Conservation (phyloP, 768 basidiomycete species). For the Hygrocybe coccinea region DNA sequence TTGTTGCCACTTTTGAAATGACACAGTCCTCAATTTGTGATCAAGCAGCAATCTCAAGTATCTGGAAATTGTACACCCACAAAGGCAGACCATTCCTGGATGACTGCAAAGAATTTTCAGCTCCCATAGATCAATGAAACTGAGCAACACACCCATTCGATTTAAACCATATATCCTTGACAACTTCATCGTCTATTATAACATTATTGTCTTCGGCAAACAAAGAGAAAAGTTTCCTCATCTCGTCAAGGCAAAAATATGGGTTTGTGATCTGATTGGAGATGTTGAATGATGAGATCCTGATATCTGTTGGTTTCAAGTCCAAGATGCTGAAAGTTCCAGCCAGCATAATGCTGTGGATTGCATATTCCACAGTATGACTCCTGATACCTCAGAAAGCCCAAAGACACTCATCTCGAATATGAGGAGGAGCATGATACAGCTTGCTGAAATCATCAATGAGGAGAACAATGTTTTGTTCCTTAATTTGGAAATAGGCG, state of each 20-base stretch:
- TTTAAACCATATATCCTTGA: constrained; percentile 11
- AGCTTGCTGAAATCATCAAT: constrained; percentile 14
- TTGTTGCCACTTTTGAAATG: constrained; percentile 4
- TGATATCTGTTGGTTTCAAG: constrained; percentile 5
- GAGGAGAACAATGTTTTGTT: constrained; percentile 11
- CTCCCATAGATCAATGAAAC: constrained; percentile 3
- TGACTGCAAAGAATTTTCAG: constrained; percentile 7
- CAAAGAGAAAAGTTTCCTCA: constrained; percentile 6
- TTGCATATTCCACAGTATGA: not conserved
- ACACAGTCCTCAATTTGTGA: not conserved
- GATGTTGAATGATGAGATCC: constrained; percentile 11
- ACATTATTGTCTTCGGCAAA: constrained; percentile 1
- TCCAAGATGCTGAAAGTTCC: constrained; percentile 12
- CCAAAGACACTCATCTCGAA: constrained; percentile 8
- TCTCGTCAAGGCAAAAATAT: constrained; percentile 10
- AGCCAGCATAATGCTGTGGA: constrained; percentile 9
- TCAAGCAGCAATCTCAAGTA: not conserved
- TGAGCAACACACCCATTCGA: constrained; percentile 10
- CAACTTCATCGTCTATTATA: constrained; percentile 6
- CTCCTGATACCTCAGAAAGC: constrained; percentile 11
- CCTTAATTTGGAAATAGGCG: constrained; percentile 1
- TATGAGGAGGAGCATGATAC: not conserved
- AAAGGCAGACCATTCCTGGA: constrained; percentile 14
- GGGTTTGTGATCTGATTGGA: constrained; percentile 5
- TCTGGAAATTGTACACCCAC: constrained; percentile 7